Conservation (phyloP, 805 yeast genomes). For the Pichia manshurica region DNA sequence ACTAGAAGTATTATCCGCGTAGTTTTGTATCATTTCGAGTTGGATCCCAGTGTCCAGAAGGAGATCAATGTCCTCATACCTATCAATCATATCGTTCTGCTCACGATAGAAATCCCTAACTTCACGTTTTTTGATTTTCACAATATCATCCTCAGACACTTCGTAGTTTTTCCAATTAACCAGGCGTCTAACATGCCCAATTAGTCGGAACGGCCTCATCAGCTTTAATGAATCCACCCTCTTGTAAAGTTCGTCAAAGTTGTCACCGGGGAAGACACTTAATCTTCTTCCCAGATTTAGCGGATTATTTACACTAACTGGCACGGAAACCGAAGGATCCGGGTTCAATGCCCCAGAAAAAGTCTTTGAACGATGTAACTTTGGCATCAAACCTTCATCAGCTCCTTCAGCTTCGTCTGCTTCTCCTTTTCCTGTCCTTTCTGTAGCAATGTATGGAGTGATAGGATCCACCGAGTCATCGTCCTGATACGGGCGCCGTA, state of each 20-base stretch:
- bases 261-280: slow-evolving; percentile 19
- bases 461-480: background rate
- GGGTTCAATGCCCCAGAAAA: background rate
- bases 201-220: slow-evolving; percentile 42
- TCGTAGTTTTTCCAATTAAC: slow-evolving; percentile 35
- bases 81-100: slow-evolving; percentile 56
- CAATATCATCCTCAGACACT: slow-evolving; percentile 22
- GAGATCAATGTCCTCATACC: slow-evolving; percentile 55
- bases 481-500: background rate
- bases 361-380: slow-evolving; percentile 7
- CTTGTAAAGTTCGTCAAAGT: slow-evolving; percentile 16
- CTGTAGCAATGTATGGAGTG: background rate
- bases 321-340: background rate
- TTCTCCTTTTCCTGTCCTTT: background rate
- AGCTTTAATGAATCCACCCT: slow-evolving; percentile 32
- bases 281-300: slow-evolving; percentile 19
- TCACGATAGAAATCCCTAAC: slow-evolving; percentile 42
- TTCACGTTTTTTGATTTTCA: slow-evolving; percentile 22
- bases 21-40: slow-evolving; percentile 55
- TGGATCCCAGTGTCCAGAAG: slow-evolving; percentile 69
- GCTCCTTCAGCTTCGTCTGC: background rate
- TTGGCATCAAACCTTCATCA: background rate
- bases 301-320: slow-evolving; percentile 21
- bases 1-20: slow-evolving; percentile 34
- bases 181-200: slow-evolving; percentile 37